Evolutionary conservation across 441 rosid species (phyloP), one percentile per base, ranked within the genome.

Genomic region (Melastoma candidum): DNA sequence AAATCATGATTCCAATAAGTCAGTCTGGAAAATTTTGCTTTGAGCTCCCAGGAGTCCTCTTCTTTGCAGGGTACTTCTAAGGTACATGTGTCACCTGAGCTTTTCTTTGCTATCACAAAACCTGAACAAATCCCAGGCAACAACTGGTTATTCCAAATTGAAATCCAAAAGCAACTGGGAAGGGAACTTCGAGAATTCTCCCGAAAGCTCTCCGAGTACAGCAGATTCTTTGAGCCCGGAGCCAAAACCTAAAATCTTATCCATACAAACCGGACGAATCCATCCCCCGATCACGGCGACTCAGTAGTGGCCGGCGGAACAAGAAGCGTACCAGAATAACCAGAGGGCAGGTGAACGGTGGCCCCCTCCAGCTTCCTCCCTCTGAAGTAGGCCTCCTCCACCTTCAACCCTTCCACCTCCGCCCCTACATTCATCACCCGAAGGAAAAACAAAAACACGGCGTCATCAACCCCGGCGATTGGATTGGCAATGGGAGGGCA

Each of bases 1-100:
- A 11, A 63, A 54, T 85, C 95, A 47, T 81, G 86, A 74, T 90
- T 90, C 96, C 98, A 90, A 64, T 78, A 85, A 2, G 93, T 76
- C 55, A 87, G 47, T 43, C 80, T 78, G 56, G 77, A 79, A 54
- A 87, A 90, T 56, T 68, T 81, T 0, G 95, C 98, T 60, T 72
- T 83, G 57, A 32, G 70, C 63, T 83, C 84, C 98, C 95, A 90
- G 63, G 69, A 57, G 61, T 66, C 59, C 2, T 63, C 64, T 54
- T 69, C 54, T 39, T 47, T 68, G 53, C 73, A 80, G 27, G 74
- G 56, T 47, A n/a, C 13, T 27, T 66, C 73, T 56, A 59, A 64
- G 66, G 79, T 73, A 68, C 81, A 76, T 55, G 78, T 65, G 52
- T 78, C 78, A 53, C 75, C 74, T 26, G 62, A 49, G 69, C 56